Conservation (phyloP, 1,284 basidiomycete genomes). For the Ganoderma boninense region DNA sequence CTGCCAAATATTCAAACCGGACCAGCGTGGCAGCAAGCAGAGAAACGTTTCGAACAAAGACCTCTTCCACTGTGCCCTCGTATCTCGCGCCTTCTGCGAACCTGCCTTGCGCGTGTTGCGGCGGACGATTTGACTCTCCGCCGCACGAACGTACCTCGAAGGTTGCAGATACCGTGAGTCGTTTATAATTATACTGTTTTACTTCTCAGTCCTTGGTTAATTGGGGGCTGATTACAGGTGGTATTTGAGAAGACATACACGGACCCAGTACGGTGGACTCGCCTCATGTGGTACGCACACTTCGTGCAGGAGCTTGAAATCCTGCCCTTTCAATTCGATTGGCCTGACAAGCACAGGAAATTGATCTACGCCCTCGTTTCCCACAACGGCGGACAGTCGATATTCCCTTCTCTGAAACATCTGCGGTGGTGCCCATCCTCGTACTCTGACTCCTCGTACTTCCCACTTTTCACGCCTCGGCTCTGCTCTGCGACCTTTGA, state of each 20-base stretch:
- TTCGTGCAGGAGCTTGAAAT: background rate
- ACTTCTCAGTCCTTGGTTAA: background rate
- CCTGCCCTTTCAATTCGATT: too few species aligned
- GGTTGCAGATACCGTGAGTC: background rate
- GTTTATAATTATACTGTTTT: background rate
- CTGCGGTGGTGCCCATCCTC: background rate
- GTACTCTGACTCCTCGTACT: background rate
- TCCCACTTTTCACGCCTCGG: background rate
- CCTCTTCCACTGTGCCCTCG: too few species aligned
- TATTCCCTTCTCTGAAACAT: background rate
- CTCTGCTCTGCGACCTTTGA: background rate
- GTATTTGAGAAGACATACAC: background rate
- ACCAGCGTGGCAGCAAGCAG: too few species aligned
- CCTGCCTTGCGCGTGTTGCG: too few species aligned
- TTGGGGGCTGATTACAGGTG: background rate
- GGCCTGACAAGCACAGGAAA: background rate
- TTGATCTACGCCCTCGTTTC: background rate
- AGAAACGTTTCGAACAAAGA: too few species aligned
- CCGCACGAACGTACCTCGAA: background rate
- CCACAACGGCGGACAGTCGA: background rate
- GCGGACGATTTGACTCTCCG: too few species aligned
- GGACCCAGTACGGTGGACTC: background rate
- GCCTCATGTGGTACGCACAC: constrained; percentile 1
- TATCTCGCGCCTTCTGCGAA: too few species aligned
- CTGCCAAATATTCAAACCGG: too few species aligned